Evolutionary conservation across 2,329 filamentous ascomycete species (phyloP).

Genomic region (Colletotrichum simmondsii): DNA sequence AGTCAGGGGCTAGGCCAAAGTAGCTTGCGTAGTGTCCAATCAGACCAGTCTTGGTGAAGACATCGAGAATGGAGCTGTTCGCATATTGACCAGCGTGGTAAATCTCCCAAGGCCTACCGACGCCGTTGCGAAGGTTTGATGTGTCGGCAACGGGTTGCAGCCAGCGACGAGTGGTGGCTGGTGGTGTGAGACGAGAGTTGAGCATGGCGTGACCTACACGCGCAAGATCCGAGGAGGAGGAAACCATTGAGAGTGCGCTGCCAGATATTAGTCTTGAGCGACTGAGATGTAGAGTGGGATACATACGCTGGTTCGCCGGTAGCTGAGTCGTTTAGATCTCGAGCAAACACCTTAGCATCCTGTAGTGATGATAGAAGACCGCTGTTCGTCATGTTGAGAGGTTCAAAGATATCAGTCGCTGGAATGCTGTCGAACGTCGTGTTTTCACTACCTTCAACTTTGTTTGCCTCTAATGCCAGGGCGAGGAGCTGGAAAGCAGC

Average conservation of each 20-base stretch:
- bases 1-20: constrained; percentile 39
- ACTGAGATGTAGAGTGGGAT: neutral
- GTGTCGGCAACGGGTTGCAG: constrained; percentile 42
- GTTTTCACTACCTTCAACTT: neutral
- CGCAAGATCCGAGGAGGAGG: constrained; percentile 37
- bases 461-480: constrained; percentile 33
- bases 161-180: constrained; percentile 43
- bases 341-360: constrained; percentile 24
- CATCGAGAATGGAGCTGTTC: constrained; percentile 40
- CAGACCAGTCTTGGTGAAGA: constrained; percentile 41
- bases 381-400: constrained; percentile 36
- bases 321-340: constrained; percentile 24
- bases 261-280: neutral
- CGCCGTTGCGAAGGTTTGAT: constrained; percentile 47
- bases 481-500: constrained; percentile 41
- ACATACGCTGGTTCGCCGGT: constrained; percentile 37
- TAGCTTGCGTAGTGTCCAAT: constrained; percentile 44
- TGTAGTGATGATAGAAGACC: constrained; percentile 7
- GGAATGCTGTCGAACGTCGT: constrained; percentile 18
- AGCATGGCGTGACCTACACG: constrained; percentile 37
- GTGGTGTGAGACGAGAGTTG: constrained; percentile 37
- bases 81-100: constrained; percentile 40
- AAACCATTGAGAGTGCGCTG: constrained; percentile 36
- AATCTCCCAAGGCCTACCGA: constrained; percentile 46
- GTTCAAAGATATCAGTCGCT: constrained; percentile 20